Conservation (phyloP, 192 early-diverging fungal species). For the Chytriomyces hyalinus region DNA sequence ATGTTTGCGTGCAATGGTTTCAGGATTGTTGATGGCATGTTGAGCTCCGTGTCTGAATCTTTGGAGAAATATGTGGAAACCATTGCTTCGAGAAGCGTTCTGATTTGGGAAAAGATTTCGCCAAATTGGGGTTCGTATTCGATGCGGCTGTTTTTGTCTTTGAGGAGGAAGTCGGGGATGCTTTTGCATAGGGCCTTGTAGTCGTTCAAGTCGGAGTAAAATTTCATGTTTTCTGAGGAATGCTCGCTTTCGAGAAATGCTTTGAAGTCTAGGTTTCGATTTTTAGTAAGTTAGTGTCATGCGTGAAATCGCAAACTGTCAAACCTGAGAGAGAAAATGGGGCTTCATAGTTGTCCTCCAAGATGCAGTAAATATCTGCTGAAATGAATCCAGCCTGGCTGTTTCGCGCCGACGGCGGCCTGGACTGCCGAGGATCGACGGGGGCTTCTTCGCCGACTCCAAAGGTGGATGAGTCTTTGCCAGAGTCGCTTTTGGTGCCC, state of each 20-base stretch:
- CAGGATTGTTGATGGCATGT: conserved; percentile 28
- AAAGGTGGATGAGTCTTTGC: too few species aligned
- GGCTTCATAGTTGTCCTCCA: too few species aligned
- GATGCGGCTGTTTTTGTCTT: not conserved
- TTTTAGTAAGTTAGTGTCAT: not conserved
- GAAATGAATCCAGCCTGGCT: too few species aligned
- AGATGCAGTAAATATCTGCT: too few species aligned
- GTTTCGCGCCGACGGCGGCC: too few species aligned
- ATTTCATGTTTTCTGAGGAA: conserved; percentile 20
- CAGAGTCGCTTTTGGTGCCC: too few species aligned
- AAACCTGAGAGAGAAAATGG: too few species aligned
- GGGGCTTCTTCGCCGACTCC: too few species aligned
- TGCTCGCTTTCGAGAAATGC: conserved; percentile 10
- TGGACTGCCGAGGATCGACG: too few species aligned
- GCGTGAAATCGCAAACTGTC: too few species aligned
- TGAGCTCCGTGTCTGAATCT: conserved; percentile 31
- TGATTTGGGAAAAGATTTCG: not conserved
- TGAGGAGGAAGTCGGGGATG: not conserved
- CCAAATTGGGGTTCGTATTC: not conserved
- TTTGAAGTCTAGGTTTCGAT: conserved; percentile 1
- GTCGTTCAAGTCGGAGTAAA: conserved; percentile 4
- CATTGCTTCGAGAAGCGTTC: not conserved
- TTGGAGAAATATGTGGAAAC: conserved; percentile 3
- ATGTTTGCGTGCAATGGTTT: conserved; percentile 16
- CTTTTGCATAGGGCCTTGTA: conserved; percentile 22